A percentile compares a stretch with the other conserved stretches of the same genome.
phyloP scores from a whole-genome alignment of 108 stramenopile genomes.

The Fistulifera pelliculosa region DNA sequence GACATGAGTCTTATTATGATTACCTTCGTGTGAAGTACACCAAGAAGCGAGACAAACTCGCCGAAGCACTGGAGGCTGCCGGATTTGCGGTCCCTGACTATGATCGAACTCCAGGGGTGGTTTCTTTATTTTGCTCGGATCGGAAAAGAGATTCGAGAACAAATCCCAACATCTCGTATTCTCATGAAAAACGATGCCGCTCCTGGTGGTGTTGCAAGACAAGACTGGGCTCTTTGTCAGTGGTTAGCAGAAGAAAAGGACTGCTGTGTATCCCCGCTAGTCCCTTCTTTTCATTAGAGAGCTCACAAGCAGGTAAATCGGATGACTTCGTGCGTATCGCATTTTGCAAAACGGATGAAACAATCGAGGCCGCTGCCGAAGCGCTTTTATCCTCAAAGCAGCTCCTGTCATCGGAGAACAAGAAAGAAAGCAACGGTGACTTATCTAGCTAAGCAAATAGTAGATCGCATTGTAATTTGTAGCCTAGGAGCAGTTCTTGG shows the following conservation, averaged over 20 bases:
- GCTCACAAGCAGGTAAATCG: conserved; percentile 48
- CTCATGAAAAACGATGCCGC: conserved; percentile 51
- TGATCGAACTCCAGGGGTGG: conserved; percentile 75
- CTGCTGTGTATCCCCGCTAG: conserved; percentile 92
- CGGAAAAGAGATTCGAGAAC: conserved; percentile 44
- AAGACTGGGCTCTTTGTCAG: conserved; percentile 87
- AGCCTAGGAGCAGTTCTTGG: too few relatives aligned
- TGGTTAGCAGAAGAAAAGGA: conserved; percentile 92
- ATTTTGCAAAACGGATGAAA: conserved; percentile 95
- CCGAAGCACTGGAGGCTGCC: conserved; percentile 38
- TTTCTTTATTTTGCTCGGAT: conserved; percentile 91
- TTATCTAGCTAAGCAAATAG: conserved; percentile 7
- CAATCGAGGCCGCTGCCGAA: conserved; percentile 73
- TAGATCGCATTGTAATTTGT: background rate
- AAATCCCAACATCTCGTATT: conserved; percentile 39
- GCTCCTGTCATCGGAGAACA: background rate
- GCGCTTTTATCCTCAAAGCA: conserved; percentile 18
- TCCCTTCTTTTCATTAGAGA: conserved; percentile 81
- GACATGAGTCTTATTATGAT: conserved; percentile 61
- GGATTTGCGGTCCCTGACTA: conserved; percentile 80
- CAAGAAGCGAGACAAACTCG: conserved; percentile 80
- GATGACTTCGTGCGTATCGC: conserved; percentile 90
- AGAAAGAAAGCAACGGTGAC: background rate
- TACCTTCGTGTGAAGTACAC: conserved; percentile 68
- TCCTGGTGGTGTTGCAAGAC: conserved; percentile 59